Conservation (phyloP, 257 asterid genomes). For the Agastache rugosa region DNA sequence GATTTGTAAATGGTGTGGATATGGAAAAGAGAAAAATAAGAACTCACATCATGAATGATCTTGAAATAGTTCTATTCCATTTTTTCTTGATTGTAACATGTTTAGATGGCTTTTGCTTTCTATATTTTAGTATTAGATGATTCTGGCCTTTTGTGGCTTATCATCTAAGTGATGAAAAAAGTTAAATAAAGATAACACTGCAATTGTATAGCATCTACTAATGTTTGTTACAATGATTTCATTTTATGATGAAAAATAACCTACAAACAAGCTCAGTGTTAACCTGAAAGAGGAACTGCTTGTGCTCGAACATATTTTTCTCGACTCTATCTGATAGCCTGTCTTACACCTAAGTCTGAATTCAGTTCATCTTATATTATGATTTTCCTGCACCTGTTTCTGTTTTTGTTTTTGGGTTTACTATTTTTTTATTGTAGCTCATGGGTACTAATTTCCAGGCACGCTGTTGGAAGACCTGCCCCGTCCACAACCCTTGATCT, state of each 20-base stretch:
- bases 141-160: not conserved
- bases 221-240: not conserved
- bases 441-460: conserved; percentile 55
- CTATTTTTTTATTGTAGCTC: conserved; percentile 35
- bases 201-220: not conserved
- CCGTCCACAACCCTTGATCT: conserved; percentile 77
- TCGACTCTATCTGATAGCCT: not conserved
- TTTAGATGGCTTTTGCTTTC: not conserved
- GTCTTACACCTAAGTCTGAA: not conserved
- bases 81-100: not conserved
- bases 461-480: conserved; percentile 92
- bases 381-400: conserved; percentile 8
- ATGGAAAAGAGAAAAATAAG: too few species aligned
- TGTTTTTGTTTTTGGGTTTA: not conserved
- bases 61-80: conserved; percentile 3
- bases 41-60: not conserved
- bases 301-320: not conserved
- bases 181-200: not conserved
- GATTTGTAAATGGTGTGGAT: too few species aligned
- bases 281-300: not conserved
- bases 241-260: not conserved
- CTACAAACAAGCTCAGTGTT: not conserved
- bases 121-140: not conserved
- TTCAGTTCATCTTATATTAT: not conserved
- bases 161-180: not conserved